Evolutionary conservation across 2,329 filamentous ascomycete species (phyloP).

Genomic region (Trichoderma semiorbis): DNA sequence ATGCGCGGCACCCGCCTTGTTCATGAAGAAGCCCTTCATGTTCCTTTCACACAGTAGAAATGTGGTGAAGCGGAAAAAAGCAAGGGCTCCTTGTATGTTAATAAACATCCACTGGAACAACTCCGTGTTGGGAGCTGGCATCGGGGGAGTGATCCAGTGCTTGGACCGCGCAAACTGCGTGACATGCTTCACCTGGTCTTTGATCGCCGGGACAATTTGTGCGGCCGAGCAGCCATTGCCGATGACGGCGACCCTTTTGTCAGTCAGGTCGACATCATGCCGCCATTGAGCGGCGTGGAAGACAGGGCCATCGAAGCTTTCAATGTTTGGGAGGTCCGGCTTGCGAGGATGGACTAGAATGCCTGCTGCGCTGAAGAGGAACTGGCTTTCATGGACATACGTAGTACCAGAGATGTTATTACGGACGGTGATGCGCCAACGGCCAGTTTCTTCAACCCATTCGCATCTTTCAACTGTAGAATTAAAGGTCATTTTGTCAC

Average conservation of each 20-base stretch:
- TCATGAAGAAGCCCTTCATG: constrained; percentile 37
- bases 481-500: constrained; percentile 38
- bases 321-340: constrained; percentile 45
- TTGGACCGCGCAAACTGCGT: constrained; percentile 43
- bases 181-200: constrained; percentile 31
- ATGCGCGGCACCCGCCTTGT: constrained; percentile 33
- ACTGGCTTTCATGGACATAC: constrained; percentile 37
- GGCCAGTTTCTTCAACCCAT: constrained; percentile 35
- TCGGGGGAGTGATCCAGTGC: constrained; percentile 41
- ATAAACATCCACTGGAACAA: constrained; percentile 36
- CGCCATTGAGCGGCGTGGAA: constrained; percentile 57
- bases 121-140: constrained; percentile 24
- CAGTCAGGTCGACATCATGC: constrained; percentile 43
- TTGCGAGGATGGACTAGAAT: constrained; percentile 33
- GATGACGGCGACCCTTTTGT: constrained; percentile 50
- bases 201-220: constrained; percentile 49
- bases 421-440: constrained; percentile 35
- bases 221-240: constrained; percentile 54
- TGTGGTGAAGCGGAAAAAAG: constrained; percentile 42
- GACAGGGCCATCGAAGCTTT: constrained; percentile 49
- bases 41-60: constrained; percentile 36
- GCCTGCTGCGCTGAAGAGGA: constrained; percentile 38
- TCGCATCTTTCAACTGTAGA: constrained; percentile 36
- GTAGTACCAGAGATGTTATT: constrained; percentile 24
- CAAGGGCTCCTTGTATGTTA: constrained; percentile 43